A percentile compares a stretch with the other conserved stretches of the same genome.
These are phyloP conservation scores for Cucurbita pepo DNA, from an alignment of 306 rosid genomes.

Conservation along the genomic window DNA sequence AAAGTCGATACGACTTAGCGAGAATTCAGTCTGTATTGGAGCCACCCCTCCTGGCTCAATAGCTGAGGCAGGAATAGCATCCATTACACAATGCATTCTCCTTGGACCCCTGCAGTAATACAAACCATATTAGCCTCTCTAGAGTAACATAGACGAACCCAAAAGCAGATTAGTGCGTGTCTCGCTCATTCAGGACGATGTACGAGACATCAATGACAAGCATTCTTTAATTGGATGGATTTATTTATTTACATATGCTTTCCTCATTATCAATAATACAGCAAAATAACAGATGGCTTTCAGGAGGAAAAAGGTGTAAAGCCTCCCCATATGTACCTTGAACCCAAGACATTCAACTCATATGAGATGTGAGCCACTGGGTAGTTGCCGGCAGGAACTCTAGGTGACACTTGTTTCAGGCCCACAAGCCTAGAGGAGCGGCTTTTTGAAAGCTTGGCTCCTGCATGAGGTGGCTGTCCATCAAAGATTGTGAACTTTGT, in stretches of 20 bases:
- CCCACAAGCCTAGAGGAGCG: conserved; percentile 74
- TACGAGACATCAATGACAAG: background rate
- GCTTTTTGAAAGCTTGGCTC: conserved; percentile 62
- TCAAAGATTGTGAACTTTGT: conserved; percentile 87
- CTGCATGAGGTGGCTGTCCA: conserved; percentile 72
- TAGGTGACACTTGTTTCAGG: conserved; percentile 77
- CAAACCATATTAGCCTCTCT: background rate
- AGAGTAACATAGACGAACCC: background rate
- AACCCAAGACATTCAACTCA: conserved; percentile 86
- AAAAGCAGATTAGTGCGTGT: background rate
- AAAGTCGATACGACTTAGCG: conserved; percentile 29
- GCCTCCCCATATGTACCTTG: conserved; percentile 38
- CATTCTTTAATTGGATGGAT: background rate
- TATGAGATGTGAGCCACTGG: conserved; percentile 83
- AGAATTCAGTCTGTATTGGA: conserved; percentile 66
- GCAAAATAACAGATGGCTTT: background rate
- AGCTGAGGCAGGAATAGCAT: conserved; percentile 62
- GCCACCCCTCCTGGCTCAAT: conserved; percentile 74
- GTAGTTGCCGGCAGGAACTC: conserved; percentile 71
- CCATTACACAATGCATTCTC: conserved; percentile 87
- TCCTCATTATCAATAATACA: background rate
- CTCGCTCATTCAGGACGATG: background rate
- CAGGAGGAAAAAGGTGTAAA: no score
- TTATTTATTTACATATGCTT: background rate
- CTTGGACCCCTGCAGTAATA: conserved; percentile 72